phyloP scores from a whole-genome alignment of 352 stramenopile species.

The Globisporangium splendens region DNA sequence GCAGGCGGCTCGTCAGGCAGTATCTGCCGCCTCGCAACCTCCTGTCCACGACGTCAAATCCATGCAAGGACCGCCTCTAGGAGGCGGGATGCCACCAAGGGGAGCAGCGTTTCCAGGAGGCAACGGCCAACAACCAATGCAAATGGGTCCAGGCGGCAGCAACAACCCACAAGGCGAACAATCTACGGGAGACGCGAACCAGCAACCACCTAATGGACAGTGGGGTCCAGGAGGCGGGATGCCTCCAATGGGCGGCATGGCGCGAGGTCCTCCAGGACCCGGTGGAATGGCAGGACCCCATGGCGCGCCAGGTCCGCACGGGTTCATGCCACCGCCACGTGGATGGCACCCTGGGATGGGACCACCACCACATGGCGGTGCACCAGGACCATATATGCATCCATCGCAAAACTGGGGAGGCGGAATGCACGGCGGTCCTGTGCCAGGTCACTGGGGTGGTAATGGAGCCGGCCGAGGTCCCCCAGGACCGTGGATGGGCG shows the following conservation, averaged over 20 bases:
- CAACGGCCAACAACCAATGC: background rate
- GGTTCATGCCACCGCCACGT: slow-evolving; percentile 58
- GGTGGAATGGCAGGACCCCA: slow-evolving; percentile 20
- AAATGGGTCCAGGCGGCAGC: slow-evolving; percentile 6
- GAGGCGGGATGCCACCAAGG: slow-evolving; percentile 27
- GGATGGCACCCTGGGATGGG: slow-evolving; percentile 76
- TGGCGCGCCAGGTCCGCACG: too few species aligned
- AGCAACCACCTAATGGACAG: slow-evolving; percentile 18
- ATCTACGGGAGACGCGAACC: background rate
- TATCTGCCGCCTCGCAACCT: slow-evolving; percentile 52
- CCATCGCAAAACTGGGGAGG: slow-evolving; percentile 26
- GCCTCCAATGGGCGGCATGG: slow-evolving; percentile 15
- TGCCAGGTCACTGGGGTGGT: slow-evolving; percentile 38
- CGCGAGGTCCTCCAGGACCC: slow-evolving; percentile 19
- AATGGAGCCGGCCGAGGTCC: slow-evolving; percentile 28
- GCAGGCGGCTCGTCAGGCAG: slow-evolving; percentile 69
- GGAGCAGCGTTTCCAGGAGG: slow-evolving; percentile 7
- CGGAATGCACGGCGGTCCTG: slow-evolving; percentile 18
- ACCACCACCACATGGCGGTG: slow-evolving; percentile 24
- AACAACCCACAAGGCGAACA: slow-evolving; percentile 1
- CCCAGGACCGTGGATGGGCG: slow-evolving; percentile 51
- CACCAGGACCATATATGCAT: slow-evolving; percentile 27
- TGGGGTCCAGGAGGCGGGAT: slow-evolving; percentile 4
- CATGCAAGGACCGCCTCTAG: slow-evolving; percentile 11
- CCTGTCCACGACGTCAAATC: slow-evolving; percentile 19